Evolutionary conservation across 768 basidiomycete species (phyloP), one percentile per base, ranked within the genome.

Genomic region (Hericium rajendrae): DNA sequence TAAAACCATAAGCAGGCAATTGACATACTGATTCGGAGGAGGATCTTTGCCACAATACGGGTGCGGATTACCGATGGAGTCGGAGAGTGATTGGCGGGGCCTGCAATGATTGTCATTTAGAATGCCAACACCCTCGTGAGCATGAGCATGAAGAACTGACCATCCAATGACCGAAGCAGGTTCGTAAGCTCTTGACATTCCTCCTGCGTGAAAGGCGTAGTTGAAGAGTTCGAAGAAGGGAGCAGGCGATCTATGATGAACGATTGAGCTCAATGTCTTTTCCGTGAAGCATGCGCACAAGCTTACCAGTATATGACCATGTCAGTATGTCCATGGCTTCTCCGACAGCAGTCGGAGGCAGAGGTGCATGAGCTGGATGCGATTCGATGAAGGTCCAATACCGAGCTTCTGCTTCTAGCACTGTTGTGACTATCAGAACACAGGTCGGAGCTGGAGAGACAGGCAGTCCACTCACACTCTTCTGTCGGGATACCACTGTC

Each of bases 351-450:
- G 74, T 76, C 6, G 70, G 64, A 8, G 84, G 78, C 26, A 91
- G 73, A 0, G 76, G 65, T 8, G 75, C 72, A 67, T 92, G 90
- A 0, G 86, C 86, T 0, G 90, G 90, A 62, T 91, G 88, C 38
- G 78, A 71, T 68, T 90, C 86, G 71, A 92, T 78, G 65, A 84
- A 92, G 6, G 81, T 73, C 91, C 91, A 92, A 65, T 90, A 92
- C 55, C 85, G 76, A 62, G 86, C 88, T 65, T 89, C 86, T 64
- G 83, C 76, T 56, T 91, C 87, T 20, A 88, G 72, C 49, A 80
- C 90, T 91, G 60, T 15, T 10, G 52, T 24, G 28, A 28, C 20
- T n/a, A 43, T 22, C 46, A 39, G 12, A 48, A 15, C 8, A 26
- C 6, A 28, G 13, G 18, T 22, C 13, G 6, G 6, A 4, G 39